phyloP scores from a whole-genome alignment of 2,329 filamentous ascomycete genomes.

The Aspergillus uvarum region DNA sequence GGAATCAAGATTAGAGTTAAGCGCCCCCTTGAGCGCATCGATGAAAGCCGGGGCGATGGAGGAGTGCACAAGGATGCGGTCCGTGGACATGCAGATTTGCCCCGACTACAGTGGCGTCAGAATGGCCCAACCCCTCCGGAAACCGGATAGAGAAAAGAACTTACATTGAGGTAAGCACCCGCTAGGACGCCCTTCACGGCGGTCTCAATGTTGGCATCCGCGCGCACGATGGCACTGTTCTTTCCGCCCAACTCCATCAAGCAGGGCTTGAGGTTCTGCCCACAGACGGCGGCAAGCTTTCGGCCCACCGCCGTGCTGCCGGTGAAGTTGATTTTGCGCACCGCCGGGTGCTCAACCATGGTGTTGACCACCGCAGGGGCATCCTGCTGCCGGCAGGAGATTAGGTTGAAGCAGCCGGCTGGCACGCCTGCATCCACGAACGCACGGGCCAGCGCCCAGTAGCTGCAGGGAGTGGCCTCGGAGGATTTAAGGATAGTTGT shows the following conservation, averaged over 20 bases:
- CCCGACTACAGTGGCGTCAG: slow-evolving; percentile 48
- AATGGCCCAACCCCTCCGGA: neutral
- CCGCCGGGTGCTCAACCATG: slow-evolving; percentile 56
- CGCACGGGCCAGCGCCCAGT: slow-evolving; percentile 60
- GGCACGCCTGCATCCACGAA: slow-evolving; percentile 73
- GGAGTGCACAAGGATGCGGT: slow-evolving; percentile 65
- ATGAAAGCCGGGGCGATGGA: slow-evolving; percentile 54
- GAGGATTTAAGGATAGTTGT: slow-evolving; percentile 70
- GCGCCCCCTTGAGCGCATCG: slow-evolving; percentile 47
- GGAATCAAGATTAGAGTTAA: slow-evolving; percentile 34
- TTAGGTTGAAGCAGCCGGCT: slow-evolving; percentile 68
- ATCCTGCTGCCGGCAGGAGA: slow-evolving; percentile 61
- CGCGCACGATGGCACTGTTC: slow-evolving; percentile 72
- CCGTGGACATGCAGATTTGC: slow-evolving; percentile 82
- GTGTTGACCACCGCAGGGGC: slow-evolving; percentile 66
- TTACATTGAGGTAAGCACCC: slow-evolving; percentile 36
- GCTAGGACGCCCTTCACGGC: slow-evolving; percentile 48
- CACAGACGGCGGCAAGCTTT: slow-evolving; percentile 40
- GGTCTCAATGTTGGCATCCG: slow-evolving; percentile 70
- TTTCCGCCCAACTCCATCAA: slow-evolving; percentile 82
- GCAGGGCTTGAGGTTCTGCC: slow-evolving; percentile 57
- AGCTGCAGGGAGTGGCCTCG: slow-evolving; percentile 63
- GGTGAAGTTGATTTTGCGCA: slow-evolving; percentile 49
- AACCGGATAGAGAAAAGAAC: neutral
- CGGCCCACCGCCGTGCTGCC: slow-evolving; percentile 46